These are phyloP conservation scores for Cytidiella melzeri DNA, from an alignment of 768 basidiomycete genomes.

Conservation along the genomic window DNA sequence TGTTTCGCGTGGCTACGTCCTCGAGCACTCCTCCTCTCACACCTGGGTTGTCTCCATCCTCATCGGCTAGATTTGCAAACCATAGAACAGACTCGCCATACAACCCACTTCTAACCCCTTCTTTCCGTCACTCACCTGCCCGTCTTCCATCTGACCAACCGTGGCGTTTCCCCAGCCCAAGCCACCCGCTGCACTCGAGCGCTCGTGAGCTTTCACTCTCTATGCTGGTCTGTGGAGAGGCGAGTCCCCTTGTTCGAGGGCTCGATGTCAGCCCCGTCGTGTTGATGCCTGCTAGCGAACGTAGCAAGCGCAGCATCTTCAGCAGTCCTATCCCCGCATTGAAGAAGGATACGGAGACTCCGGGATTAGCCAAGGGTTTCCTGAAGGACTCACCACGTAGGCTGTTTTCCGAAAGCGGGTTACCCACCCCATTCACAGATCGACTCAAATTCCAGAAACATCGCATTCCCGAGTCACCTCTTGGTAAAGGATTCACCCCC, in stretches of 20 bases:
- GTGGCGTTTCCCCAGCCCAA: constrained; percentile 77
- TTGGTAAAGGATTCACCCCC: constrained; percentile 12
- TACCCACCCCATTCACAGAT: constrained; percentile 12
- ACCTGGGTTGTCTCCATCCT: constrained; percentile 16
- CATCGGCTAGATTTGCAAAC: constrained; percentile 9
- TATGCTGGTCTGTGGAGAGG: constrained; percentile 50
- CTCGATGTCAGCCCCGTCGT: constrained; percentile 32
- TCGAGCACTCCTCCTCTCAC: constrained; percentile 22
- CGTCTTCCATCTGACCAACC: constrained; percentile 74
- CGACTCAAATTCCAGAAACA: constrained; percentile 12
- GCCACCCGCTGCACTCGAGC: constrained; percentile 65
- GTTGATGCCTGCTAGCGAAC: constrained; percentile 26
- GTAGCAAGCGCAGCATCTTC: constrained; percentile 34
- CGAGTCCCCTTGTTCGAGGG: constrained; percentile 31
- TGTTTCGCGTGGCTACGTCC: constrained; percentile 5
- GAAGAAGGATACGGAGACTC: constrained; percentile 2
- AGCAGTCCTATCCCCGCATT: constrained; percentile 21
- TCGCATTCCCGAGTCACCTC: constrained; percentile 13
- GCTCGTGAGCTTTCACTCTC: constrained; percentile 60
- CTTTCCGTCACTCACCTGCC: constrained; percentile 73
- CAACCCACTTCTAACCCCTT: constrained; percentile 65
- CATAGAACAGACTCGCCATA: constrained; percentile 64
- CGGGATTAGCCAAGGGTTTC: not conserved
- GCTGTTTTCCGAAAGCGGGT: constrained; percentile 14
- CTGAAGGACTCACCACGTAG: constrained; percentile 11